Conservation (phyloP, 225 moss, liverwort and hornwort genomes). For the Pseudisothecium myosuroides region DNA sequence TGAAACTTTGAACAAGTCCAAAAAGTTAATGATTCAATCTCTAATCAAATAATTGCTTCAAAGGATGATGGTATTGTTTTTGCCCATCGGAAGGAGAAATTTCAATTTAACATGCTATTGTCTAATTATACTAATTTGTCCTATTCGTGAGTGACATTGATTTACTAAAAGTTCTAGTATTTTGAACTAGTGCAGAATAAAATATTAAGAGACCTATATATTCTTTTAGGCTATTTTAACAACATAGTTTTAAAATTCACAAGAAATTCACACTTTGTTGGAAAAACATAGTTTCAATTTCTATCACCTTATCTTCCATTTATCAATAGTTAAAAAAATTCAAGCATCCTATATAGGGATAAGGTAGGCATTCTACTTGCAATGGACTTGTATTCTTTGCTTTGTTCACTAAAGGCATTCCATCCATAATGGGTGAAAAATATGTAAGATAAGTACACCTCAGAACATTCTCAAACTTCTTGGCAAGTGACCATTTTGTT, state of each 20-base stretch:
- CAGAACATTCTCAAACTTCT: background rate
- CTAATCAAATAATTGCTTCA: background rate
- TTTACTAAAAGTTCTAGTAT: too few species aligned
- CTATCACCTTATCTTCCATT: background rate
- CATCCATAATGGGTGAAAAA: background rate
- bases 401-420: background rate
- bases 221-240: too few species aligned
- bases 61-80: background rate
- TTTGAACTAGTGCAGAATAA: too few species aligned
- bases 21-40: background rate
- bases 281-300: background rate
- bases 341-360: accelerated
- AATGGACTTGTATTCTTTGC: background rate
- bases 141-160: background rate
- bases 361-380: background rate
- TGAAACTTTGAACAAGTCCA: background rate
- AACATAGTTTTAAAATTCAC: too few species aligned
- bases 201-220: too few species aligned
- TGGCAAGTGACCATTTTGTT: background rate
- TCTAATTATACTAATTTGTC: background rate
- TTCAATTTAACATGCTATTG: too few species aligned
- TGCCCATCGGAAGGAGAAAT: background rate
- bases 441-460: accelerated
- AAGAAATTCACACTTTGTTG: too few species aligned
- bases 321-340: background rate